Evolutionary conservation across 2,329 filamentous ascomycete genomes (phyloP), one percentile per base, ranked within the genome.

Genomic region (Talaromyces amestolkiae): DNA sequence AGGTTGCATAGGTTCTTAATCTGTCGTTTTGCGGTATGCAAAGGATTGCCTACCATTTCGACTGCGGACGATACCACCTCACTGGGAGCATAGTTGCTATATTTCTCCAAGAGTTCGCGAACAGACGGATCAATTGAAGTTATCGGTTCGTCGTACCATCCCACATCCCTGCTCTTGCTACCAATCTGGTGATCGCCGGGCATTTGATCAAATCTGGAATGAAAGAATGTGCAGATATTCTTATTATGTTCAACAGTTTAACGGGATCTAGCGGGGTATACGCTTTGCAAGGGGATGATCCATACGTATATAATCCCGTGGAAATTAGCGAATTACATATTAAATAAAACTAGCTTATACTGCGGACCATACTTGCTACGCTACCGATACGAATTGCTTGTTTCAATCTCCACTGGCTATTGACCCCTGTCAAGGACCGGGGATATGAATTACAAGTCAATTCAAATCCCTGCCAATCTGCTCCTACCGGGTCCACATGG

Each of bases 61-160:
- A 45, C 15, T 15, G 22, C 58, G n/a, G 39, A 49, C 15, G 39
- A 17, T 35, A 45, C 31, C 19, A 47, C 58, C 43, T 61, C 43
- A 35, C 27, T 35, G 35, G 58, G 31, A 31, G 39, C 39, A 6
- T 45, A 45, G n/a, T 49, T 49, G 43, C 58, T 61, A 61, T 61
- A 61, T 19, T 45, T 49, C 15, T 61, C 58, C 58, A 61, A n/a
- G 39, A 61, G 24, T 61, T 61, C 43, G n/a, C 58, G 43, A 27
- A 45, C 41, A 43, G 58, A 33, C 13, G 11, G 33, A 11, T 24
- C 37, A 43, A 60, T 3, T 9, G 51, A 56, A 37, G 51, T 37
- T 33, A 56, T 56, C 27, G 31, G 51, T 19, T 56, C 27, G 35
- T 56, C 51, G 27, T 56, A 56, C 51, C 51, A 56, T 56, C 51